Base-by-base conservation (phyloP, 352 stramenopile species). In the Saprolegnia diclina region DNA sequence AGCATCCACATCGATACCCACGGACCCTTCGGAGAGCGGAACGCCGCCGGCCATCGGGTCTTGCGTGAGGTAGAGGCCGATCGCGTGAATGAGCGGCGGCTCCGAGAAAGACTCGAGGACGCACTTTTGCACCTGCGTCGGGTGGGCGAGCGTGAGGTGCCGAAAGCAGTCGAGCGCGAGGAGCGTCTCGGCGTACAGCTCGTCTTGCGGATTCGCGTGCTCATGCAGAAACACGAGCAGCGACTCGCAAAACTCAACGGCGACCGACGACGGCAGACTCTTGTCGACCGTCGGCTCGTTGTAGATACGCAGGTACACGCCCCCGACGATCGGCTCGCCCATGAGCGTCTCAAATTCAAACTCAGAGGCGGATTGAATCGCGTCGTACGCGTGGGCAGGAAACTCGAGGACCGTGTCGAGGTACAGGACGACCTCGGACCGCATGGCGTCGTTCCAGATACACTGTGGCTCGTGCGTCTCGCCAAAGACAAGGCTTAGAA, bases 371-470 rank as follows among this genome's bases (percentile, higher is more conserved):
- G 42, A 48, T 10, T 48, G 42, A 21, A 66, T 35, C 37, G 37
- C 57, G 9, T 66, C 37, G 29, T 54, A 66, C 16, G 57, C 48
- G 14, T 29, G n/a, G 19, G 57, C 22, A 5, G 57, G 57, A 21
- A 66, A 66, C 32, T 66, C 57, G 18, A 66, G 57, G 37, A 66
- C 4, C 21, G 57, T 66, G 40, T 66, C 57, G 5, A 66, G 26
- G 22, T 66, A 66, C 22, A 19, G 35, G n/a, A 40, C n/a, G 42
- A 66, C 57, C 53, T 66, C 57, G 57, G 13, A 18, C 21, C 57
- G 57, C 57, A 66, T 66, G 9, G n/a, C 57, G n/a, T 66, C 57
- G 16, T 54, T 42, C 57, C 57, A 66, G 19, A 66, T 66, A 21
- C 29, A 66, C 22, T 66, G 57, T 21, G 57, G 57, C 57, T 54